Conservation (phyloP, 257 asterid species). For the Nicotiana sylvestris region DNA sequence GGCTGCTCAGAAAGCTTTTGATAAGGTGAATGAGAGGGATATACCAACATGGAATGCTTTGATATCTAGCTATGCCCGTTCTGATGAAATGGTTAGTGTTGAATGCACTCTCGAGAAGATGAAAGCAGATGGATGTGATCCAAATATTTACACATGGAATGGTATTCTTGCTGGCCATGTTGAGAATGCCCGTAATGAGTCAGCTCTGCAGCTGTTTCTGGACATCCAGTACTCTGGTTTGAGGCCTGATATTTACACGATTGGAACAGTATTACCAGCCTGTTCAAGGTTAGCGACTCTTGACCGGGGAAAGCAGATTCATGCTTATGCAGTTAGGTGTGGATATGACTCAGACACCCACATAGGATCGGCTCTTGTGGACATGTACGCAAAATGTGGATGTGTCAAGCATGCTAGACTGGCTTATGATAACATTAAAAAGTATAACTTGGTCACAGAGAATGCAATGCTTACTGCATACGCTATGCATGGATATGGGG, state of each 20-base stretch:
- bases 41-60: conserved; percentile 62
- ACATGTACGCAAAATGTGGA: conserved; percentile 85
- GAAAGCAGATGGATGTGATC: conserved; percentile 66
- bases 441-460: conserved; percentile 47
- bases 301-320: conserved; percentile 61
- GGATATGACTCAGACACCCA: conserved; percentile 54
- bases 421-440: conserved; percentile 30
- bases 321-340: conserved; percentile 51
- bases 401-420: conserved; percentile 38
- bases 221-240: conserved; percentile 53
- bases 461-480: conserved; percentile 78
- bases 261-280: conserved; percentile 53
- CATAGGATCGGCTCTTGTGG: conserved; percentile 57
- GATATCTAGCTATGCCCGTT: conserved; percentile 57
- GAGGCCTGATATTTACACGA: conserved; percentile 63
- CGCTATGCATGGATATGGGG: conserved; percentile 73
- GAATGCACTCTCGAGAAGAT: conserved; percentile 35
- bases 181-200: conserved; percentile 52
- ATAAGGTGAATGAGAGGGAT: conserved; percentile 44
- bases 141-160: conserved; percentile 65
- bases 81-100: conserved; percentile 30
- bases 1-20: conserved; percentile 53
- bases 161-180: conserved; percentile 62
- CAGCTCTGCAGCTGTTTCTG: conserved; percentile 46
- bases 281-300: conserved; percentile 61